These are phyloP conservation scores for Lichtheimia ramosa DNA, from an alignment of 371 early-diverging fungal genomes.

Conservation along the genomic window DNA sequence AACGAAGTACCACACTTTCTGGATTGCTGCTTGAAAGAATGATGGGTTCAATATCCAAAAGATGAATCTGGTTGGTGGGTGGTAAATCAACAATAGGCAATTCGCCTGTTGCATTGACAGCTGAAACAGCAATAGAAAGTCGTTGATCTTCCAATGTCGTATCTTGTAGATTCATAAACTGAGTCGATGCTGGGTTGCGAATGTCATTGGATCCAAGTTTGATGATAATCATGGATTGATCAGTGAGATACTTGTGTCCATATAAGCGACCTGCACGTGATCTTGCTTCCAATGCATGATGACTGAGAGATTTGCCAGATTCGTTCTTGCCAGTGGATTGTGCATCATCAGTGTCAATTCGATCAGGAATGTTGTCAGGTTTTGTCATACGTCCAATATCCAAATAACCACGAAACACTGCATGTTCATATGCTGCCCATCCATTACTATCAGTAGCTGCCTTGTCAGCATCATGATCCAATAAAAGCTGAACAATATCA, in stretches of 20 bases:
- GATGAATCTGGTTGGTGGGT: slow-evolving; percentile 25
- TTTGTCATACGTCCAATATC: slow-evolving; percentile 51
- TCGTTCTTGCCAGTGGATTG: background rate
- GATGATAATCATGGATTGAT: slow-evolving; percentile 64
- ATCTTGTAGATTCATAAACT: slow-evolving; percentile 25
- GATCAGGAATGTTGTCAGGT: slow-evolving; percentile 22
- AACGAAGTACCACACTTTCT: slow-evolving; percentile 58
- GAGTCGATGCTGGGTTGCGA: slow-evolving; percentile 41
- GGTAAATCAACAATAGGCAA: slow-evolving; percentile 66
- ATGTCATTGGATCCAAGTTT: slow-evolving; percentile 71
- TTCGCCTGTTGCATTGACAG: slow-evolving; percentile 63
- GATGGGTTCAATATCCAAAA: slow-evolving; percentile 58
- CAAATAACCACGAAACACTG: slow-evolving; percentile 62
- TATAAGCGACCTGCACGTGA: slow-evolving; percentile 51
- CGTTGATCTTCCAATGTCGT: slow-evolving; percentile 35
- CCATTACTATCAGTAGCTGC: slow-evolving; percentile 48
- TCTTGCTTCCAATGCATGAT: slow-evolving; percentile 18
- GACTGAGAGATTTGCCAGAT: background rate
- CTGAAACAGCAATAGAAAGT: slow-evolving; percentile 61
- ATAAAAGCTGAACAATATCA: slow-evolving; percentile 48
- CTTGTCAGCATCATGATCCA: slow-evolving; percentile 58
- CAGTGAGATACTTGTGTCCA: slow-evolving; percentile 69
- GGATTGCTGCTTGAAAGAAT: slow-evolving; percentile 55
- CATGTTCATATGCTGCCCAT: slow-evolving; percentile 74
- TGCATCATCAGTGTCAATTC: background rate